phyloP scores from a whole-genome alignment of 73 alveolate genomes.

The Tetrahymena malaccensis region DNA sequence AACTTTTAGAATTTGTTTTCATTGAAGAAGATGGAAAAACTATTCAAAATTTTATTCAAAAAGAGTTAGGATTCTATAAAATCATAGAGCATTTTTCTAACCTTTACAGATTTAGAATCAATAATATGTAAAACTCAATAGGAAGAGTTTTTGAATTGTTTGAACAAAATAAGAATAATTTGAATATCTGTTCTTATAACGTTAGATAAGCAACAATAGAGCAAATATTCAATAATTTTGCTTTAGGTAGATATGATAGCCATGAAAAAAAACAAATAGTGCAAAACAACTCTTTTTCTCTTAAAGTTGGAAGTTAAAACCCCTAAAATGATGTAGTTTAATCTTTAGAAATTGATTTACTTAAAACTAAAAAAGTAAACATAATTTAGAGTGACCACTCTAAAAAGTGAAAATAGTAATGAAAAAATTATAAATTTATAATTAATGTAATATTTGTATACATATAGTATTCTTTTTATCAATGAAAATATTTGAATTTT shows the following conservation, averaged over 20 bases:
- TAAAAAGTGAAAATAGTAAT: too few relatives aligned
- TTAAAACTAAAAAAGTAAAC: background rate
- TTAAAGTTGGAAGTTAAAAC: background rate
- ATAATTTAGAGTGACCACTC: background rate
- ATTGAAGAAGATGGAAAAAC: conserved; percentile 30
- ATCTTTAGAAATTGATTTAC: background rate
- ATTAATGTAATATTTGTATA: too few relatives aligned
- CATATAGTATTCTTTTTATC: too few relatives aligned
- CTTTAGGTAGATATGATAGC: background rate
- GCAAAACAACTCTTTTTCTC: background rate
- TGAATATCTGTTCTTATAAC: conserved; percentile 46
- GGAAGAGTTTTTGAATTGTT: conserved; percentile 35
- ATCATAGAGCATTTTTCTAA: conserved; percentile 41
- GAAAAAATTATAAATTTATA: too few relatives aligned
- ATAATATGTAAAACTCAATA: background rate
- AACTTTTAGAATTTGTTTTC: conserved; percentile 27
- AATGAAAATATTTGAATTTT: too few relatives aligned
- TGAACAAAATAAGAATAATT: conserved; percentile 49
- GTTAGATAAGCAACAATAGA: conserved; percentile 47
- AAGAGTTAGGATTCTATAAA: conserved; percentile 2
- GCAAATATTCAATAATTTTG: conserved; percentile 47
- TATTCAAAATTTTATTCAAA: conserved; percentile 5
- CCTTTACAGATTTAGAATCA: conserved; percentile 33
- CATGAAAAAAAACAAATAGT: background rate
- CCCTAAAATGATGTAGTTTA: background rate